A percentile compares a stretch with the other conserved stretches of the same genome.
Evolutionary conservation across 331 rosid genomes (phyloP).

Genomic region (Malus hybrid): DNA sequence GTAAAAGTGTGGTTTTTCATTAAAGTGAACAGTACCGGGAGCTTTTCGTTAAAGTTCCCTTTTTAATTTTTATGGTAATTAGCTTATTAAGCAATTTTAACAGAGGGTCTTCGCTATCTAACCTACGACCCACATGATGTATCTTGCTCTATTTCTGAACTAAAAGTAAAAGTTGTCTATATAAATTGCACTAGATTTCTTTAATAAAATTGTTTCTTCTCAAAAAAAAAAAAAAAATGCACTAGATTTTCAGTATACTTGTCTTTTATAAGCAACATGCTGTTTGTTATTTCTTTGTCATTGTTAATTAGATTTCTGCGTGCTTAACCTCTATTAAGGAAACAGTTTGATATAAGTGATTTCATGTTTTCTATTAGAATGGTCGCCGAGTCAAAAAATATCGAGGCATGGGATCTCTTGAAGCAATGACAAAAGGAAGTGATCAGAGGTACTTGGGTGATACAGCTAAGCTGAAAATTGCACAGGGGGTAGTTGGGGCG

Average conservation of each 20-base stretch:
- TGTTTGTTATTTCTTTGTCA: background rate
- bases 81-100: background rate
- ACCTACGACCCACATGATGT: no score
- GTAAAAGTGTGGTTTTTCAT: no score
- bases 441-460: conserved; percentile 86
- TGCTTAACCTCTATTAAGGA: background rate
- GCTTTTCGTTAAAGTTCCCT: no score
- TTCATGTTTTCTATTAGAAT: conserved; percentile 39
- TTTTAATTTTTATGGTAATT: background rate
- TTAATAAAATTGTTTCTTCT: no score
- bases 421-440: conserved; percentile 96
- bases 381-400: conserved; percentile 69
- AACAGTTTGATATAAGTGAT: background rate
- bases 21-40: no score
- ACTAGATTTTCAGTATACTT: background rate
- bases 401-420: conserved; percentile 96
- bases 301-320: background rate
- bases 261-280: background rate
- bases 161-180: no score
- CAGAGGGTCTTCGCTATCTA: no score
- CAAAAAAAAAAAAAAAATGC: no score
- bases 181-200: no score
- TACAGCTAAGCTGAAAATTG: conserved; percentile 77
- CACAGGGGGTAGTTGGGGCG: conserved; percentile 96
- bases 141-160: no score